Conservation (phyloP, 257 asterid genomes). For the Parsonsia alboflavescens region DNA sequence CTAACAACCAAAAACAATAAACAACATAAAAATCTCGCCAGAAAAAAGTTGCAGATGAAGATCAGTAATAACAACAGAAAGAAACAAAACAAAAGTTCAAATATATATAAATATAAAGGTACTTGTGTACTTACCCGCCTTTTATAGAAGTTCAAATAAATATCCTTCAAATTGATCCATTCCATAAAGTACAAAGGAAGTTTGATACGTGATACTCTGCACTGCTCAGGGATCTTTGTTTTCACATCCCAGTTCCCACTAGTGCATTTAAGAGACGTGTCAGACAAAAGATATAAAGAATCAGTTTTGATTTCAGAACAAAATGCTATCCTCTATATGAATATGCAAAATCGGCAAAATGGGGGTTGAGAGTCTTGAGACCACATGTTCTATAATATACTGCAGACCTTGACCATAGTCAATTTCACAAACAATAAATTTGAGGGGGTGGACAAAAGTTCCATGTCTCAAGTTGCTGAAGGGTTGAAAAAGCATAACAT, state of each 20-base stretch:
- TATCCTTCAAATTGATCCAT: constrained; percentile 94
- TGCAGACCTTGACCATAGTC: neutral
- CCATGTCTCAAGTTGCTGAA: neutral
- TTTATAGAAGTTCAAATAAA: constrained; percentile 76
- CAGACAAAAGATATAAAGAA: constrained; percentile 11
- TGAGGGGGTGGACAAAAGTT: neutral
- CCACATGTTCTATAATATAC: neutral
- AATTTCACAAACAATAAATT: neutral
- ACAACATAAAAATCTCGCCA: neutral
- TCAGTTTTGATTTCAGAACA: neutral
- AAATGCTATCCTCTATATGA: neutral
- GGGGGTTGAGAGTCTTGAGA: neutral
- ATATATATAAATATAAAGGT: neutral
- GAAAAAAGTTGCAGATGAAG: neutral
- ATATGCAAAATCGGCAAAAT: neutral
- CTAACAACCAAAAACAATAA: constrained; percentile 26
- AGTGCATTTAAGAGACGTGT: constrained; percentile 21
- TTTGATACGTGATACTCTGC: constrained; percentile 55
- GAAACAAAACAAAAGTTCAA: neutral
- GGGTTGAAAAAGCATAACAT: neutral
- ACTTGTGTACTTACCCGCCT: constrained; percentile 50
- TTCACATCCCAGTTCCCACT: constrained; percentile 99
- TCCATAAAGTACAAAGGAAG: constrained; percentile 84
- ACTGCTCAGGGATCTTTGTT: constrained; percentile 86
- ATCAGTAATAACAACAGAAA: neutral